phyloP scores from a whole-genome alignment of 495 filamentous ascomycete species.

The Aspergillus campestris region DNA sequence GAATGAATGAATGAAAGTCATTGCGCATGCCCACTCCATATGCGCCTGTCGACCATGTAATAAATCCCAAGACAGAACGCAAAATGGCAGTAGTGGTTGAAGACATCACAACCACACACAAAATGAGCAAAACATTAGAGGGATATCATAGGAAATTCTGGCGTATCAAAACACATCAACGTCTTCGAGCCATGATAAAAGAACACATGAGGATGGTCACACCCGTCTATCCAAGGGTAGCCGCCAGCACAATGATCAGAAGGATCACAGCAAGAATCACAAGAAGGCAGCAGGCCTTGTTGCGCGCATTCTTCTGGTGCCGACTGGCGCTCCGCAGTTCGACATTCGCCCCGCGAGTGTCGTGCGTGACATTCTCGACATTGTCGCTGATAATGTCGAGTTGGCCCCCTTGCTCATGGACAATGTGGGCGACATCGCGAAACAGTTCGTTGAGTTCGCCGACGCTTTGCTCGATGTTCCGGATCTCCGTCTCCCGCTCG shows the following conservation, averaged over 20 bases:
- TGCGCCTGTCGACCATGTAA: conserved; percentile 7
- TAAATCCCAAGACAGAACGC: conserved; percentile 3
- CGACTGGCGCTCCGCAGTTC: conserved; percentile 75
- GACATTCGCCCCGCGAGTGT: conserved; percentile 74
- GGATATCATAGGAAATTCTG: conserved; percentile 17
- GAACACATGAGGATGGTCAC: background rate
- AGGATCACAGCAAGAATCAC: conserved; percentile 86
- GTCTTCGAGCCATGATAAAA: background rate
- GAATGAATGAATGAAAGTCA: conserved; percentile 11
- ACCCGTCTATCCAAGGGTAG: conserved; percentile 49
- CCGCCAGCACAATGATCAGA: conserved; percentile 79
- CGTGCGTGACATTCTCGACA: conserved; percentile 67
- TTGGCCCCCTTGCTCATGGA: conserved; percentile 83
- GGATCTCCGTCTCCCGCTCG: conserved; percentile 92
- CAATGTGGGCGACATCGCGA: conserved; percentile 92
- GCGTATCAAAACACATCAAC: no score
- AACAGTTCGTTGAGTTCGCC: conserved; percentile 95
- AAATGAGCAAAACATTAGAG: conserved; percentile 5
- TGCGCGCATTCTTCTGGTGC: conserved; percentile 88
- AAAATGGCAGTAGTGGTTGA: conserved; percentile 2
- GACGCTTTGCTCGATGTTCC: conserved; percentile 92
- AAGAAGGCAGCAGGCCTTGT: conserved; percentile 85
- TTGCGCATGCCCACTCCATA: conserved; percentile 3
- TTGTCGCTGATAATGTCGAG: conserved; percentile 85
- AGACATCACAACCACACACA: background rate